phyloP scores from a whole-genome alignment of 2,329 filamentous ascomycete genomes.

The Beauveria rudraprayagi region DNA sequence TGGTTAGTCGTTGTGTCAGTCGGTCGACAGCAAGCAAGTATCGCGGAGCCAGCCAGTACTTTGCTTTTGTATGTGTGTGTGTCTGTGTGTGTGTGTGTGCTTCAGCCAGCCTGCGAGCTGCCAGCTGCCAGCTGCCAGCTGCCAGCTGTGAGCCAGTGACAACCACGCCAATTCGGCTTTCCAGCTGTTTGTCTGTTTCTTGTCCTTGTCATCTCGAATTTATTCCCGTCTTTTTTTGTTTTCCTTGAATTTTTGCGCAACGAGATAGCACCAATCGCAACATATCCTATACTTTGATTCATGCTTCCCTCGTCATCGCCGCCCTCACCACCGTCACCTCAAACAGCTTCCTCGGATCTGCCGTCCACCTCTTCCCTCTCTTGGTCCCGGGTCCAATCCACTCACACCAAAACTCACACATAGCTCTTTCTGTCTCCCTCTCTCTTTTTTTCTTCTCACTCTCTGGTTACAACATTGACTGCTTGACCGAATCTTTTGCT shows the following conservation, averaged over 20 bases:
- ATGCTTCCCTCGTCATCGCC: not conserved
- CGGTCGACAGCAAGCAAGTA: not conserved
- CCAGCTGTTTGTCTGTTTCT: not conserved
- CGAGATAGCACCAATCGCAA: not conserved
- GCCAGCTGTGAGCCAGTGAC: not conserved
- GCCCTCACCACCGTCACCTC: not conserved
- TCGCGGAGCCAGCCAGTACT: not conserved
- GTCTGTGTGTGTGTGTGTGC: too few species aligned
- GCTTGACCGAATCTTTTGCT: not conserved
- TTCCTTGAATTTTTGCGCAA: not conserved
- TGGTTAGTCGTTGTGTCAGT: not conserved
- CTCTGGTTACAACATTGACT: not conserved
- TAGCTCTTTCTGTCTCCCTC: not conserved
- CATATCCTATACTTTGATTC: not conserved
- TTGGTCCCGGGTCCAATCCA: conserved; percentile 8
- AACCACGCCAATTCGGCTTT: conserved; percentile 8
- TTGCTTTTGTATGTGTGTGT: not conserved
- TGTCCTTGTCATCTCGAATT: not conserved
- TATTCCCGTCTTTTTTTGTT: not conserved
- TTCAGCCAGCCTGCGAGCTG: not conserved
- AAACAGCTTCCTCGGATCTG: conserved; percentile 7
- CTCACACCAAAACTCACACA: conserved; percentile 11
- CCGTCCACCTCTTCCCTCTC: conserved; percentile 1
- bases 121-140: not conserved
- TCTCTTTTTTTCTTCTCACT: not conserved